phyloP scores from a whole-genome alignment of 805 yeast genomes.

The Saccharomycopsis olivae region DNA sequence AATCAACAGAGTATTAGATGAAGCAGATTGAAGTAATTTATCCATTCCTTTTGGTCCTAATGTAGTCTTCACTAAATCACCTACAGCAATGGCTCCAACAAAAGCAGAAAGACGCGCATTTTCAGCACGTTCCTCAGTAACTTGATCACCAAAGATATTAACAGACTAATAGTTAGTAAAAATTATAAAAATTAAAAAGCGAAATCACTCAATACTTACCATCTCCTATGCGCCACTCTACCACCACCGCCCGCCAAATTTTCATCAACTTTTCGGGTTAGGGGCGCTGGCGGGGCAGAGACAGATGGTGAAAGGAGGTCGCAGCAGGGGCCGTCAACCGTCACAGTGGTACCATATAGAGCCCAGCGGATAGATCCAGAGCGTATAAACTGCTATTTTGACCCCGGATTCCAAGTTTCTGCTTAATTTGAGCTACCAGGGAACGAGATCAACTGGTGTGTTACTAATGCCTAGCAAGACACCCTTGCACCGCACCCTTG shows the following conservation, averaged over 20 bases:
- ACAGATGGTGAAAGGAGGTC: too few relatives aligned
- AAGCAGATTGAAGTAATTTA: constrained; percentile 79
- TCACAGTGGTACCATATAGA: too few relatives aligned
- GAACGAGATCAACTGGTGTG: too few relatives aligned
- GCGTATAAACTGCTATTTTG: too few relatives aligned
- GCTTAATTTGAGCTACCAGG: too few relatives aligned
- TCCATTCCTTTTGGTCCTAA: constrained; percentile 99
- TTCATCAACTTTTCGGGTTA: neutral
- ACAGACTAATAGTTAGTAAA: constrained; percentile 42
- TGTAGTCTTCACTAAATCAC: constrained; percentile 82
- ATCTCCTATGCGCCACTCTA: neutral
- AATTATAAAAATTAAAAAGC: neutral
- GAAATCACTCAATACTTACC: too few relatives aligned
- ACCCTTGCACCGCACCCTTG: too few relatives aligned
- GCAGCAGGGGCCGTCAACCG: too few relatives aligned
- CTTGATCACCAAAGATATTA: constrained; percentile 94
- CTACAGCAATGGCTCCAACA: constrained; percentile 98
- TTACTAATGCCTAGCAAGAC: too few relatives aligned
- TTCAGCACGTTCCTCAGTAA: constrained; percentile 94
- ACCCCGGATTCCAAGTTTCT: too few relatives aligned
- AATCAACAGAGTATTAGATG: constrained; percentile 66
- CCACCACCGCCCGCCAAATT: neutral
- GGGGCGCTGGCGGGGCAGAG: too few relatives aligned
- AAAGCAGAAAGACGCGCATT: constrained; percentile 96
- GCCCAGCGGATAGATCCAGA: too few relatives aligned